These are phyloP conservation scores for Breynia disticha DNA, from an alignment of 441 rosid species.

Conservation along the genomic window DNA sequence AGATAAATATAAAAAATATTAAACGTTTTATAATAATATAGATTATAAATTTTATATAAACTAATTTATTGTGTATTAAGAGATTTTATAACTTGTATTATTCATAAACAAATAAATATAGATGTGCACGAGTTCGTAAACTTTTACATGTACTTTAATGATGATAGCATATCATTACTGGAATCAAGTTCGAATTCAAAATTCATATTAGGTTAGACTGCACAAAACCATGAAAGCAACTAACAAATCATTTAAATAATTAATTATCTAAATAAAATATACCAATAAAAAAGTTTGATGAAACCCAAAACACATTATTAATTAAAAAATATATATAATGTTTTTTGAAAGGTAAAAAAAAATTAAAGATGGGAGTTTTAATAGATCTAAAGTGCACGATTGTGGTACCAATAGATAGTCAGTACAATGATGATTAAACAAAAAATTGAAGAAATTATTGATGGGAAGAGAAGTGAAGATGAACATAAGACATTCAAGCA, in stretches of 20 bases:
- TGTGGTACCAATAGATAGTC: slow-evolving; percentile 8
- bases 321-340: too few species aligned
- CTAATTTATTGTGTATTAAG: too few species aligned
- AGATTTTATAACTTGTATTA: too few species aligned
- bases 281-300: too few species aligned
- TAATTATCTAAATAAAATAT: too few species aligned
- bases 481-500: neutral
- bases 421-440: slow-evolving; percentile 12
- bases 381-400: slow-evolving; percentile 9
- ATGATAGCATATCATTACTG: slow-evolving; percentile 25
- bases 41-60: too few species aligned
- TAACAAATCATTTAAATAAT: neutral
- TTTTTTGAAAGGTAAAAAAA: neutral
- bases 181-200: slow-evolving; percentile 57
- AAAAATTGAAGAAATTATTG: slow-evolving; percentile 11
- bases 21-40: too few species aligned
- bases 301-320: too few species aligned
- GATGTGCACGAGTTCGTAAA: too few species aligned
- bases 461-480: slow-evolving; percentile 5
- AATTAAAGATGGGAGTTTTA: slow-evolving; percentile 1
- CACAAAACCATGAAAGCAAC: slow-evolving; percentile 11
- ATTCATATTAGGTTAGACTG: slow-evolving; percentile 36
- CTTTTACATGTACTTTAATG: too few species aligned
- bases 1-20: too few species aligned
- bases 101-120: too few species aligned